These are phyloP conservation scores for Ganoderma sinense DNA, from an alignment of 1,284 basidiomycete genomes.

Conservation along the genomic window DNA sequence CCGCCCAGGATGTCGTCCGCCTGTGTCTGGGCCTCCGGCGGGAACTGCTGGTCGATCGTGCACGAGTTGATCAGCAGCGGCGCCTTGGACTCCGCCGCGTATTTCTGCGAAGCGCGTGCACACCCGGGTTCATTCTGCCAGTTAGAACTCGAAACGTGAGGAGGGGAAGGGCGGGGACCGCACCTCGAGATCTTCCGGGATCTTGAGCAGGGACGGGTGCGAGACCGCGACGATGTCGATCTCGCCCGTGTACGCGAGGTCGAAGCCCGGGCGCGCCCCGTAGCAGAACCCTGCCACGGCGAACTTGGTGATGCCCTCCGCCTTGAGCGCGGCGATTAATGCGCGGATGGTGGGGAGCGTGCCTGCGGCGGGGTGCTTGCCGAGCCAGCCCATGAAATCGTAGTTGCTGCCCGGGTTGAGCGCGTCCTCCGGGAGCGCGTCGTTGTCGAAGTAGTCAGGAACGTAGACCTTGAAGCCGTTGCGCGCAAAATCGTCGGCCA, in stretches of 20 bases:
- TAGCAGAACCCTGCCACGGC: conserved; percentile 75
- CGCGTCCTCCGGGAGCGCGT: conserved; percentile 41
- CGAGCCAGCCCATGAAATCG: conserved; percentile 58
- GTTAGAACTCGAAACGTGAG: background rate
- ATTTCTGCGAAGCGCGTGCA: conserved; percentile 51
- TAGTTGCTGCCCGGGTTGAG: conserved; percentile 39
- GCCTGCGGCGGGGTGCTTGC: conserved; percentile 49
- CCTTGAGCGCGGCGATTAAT: conserved; percentile 64
- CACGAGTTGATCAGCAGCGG: conserved; percentile 73
- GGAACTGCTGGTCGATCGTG: conserved; percentile 60
- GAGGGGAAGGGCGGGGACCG: background rate
- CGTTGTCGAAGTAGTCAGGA: conserved; percentile 54
- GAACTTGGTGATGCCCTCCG: conserved; percentile 61
- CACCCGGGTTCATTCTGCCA: background rate
- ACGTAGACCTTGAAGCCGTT: conserved; percentile 57
- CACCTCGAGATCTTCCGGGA: conserved; percentile 66
- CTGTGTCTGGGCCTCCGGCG: conserved; percentile 50
- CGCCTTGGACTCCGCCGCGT: conserved; percentile 50
- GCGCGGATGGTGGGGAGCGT: conserved; percentile 62
- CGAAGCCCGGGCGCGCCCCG: conserved; percentile 60
- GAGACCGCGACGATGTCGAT: conserved; percentile 60
- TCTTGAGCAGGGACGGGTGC: conserved; percentile 76
- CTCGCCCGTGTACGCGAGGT: conserved; percentile 68
- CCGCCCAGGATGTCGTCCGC: conserved; percentile 67
- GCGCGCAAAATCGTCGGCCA: conserved; percentile 61